phyloP scores from a whole-genome alignment of 106 monocot species.

The Vanilla planifolia region DNA sequence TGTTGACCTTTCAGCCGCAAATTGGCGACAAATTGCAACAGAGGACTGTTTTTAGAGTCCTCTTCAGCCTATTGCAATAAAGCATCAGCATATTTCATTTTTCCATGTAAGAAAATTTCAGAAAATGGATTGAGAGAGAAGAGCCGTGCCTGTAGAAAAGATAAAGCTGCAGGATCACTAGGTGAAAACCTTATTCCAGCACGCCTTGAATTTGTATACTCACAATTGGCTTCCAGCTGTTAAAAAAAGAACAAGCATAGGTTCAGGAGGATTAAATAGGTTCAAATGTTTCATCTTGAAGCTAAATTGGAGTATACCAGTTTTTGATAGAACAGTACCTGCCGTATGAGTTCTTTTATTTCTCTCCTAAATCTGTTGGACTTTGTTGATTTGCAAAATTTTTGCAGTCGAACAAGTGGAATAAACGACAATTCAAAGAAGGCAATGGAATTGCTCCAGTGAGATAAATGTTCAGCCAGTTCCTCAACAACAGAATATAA shows the following conservation, averaged over 20 bases:
- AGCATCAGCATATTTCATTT: slow-evolving; percentile 12
- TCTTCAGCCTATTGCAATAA: slow-evolving; percentile 63
- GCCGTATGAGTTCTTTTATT: slow-evolving; percentile 70
- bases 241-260: slow-evolving; percentile 8
- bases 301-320: background rate
- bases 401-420: slow-evolving; percentile 67
- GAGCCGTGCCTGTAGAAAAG: slow-evolving; percentile 57
- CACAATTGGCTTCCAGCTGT: slow-evolving; percentile 67
- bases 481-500: slow-evolving; percentile 68
- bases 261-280: background rate
- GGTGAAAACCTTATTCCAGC: slow-evolving; percentile 44
- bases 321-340: slow-evolving; percentile 30
- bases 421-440: slow-evolving; percentile 96
- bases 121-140: background rate
- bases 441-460: slow-evolving; percentile 81
- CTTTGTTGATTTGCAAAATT: slow-evolving; percentile 67
- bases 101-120: background rate
- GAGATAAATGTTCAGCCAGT: slow-evolving; percentile 86
- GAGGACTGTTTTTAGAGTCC: slow-evolving; percentile 53
- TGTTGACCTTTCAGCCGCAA: slow-evolving; percentile 54
- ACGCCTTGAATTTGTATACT: slow-evolving; percentile 60
- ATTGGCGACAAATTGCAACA: slow-evolving; percentile 50
- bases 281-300: background rate
- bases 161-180: slow-evolving; percentile 40
- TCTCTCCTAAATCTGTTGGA: slow-evolving; percentile 65